Evolutionary conservation across 768 basidiomycete genomes (phyloP).

Genomic region (Gloeopeniophorella convolvens): DNA sequence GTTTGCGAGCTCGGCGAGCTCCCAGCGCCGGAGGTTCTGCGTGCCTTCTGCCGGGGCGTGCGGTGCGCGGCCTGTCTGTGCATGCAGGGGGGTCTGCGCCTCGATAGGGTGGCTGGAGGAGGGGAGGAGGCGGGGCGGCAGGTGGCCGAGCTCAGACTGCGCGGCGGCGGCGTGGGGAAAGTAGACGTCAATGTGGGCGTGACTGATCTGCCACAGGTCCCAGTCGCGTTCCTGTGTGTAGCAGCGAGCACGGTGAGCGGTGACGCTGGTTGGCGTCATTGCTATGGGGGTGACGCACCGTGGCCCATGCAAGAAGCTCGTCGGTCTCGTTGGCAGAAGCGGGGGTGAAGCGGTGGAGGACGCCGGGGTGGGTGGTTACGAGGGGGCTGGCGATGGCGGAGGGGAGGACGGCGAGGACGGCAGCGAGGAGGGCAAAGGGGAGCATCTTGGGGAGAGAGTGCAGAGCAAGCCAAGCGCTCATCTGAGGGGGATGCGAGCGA

Average conservation of each 20-base stretch:
- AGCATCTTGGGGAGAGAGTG: too few species aligned
- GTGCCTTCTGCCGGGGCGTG: not conserved
- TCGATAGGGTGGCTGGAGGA: constrained; percentile 17
- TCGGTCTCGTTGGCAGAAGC: constrained; percentile 1
- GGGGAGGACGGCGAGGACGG: too few species aligned
- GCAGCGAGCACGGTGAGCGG: too few species aligned
- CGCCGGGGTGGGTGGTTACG: not conserved
- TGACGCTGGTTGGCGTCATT: not conserved
- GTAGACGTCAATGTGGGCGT: constrained; percentile 46
- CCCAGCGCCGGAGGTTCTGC: constrained; percentile 17
- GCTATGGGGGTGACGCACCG: constrained; percentile 6
- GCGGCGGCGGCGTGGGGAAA: constrained; percentile 25
- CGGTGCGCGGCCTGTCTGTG: not conserved
- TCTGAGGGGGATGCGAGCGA: too few species aligned
- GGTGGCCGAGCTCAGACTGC: constrained; percentile 19
- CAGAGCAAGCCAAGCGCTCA: too few species aligned
- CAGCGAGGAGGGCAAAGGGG: too few species aligned
- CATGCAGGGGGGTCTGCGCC: constrained; percentile 33
- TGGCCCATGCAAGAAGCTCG: constrained; percentile 14
- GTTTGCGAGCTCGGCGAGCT: constrained; percentile 25
- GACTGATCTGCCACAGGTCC: constrained; percentile 47
- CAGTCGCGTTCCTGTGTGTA: constrained; percentile 34
- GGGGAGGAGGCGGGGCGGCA: constrained; percentile 12
- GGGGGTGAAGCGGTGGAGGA: constrained; percentile 14
- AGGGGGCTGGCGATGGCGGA: not conserved